A percentile compares a stretch with the other conserved stretches of the same genome.
Evolutionary conservation across 23 red algal species (phyloP).

Genomic region (Gracilaria caudata): DNA sequence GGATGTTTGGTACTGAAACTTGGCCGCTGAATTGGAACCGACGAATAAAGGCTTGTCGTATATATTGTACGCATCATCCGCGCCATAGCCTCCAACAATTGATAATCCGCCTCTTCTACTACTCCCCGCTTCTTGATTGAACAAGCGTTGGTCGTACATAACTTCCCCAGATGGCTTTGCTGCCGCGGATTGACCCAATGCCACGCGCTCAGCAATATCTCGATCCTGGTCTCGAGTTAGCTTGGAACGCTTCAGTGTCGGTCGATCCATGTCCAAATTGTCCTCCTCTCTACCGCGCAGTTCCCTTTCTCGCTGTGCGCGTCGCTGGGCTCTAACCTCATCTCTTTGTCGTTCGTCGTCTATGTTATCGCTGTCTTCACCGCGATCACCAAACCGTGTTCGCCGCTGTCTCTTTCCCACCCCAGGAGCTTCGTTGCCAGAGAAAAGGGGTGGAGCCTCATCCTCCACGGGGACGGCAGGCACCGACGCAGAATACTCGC

Average conservation of each 20-base stretch:
- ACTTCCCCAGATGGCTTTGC: slow-evolving; percentile 61
- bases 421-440: neutral
- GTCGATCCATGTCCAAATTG: slow-evolving; percentile 40
- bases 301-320: slow-evolving; percentile 63
- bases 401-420: neutral
- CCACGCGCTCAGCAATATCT: slow-evolving; percentile 73
- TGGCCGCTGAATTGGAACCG: slow-evolving; percentile 47
- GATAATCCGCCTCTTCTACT: slow-evolving; percentile 18
- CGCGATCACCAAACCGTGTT: slow-evolving; percentile 44
- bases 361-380: neutral
- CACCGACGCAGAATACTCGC: neutral
- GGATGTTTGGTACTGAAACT: slow-evolving; percentile 35
- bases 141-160: slow-evolving; percentile 85
- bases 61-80: slow-evolving; percentile 83
- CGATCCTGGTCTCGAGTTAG: slow-evolving; percentile 74
- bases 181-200: slow-evolving; percentile 54
- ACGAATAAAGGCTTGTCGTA: slow-evolving; percentile 84
- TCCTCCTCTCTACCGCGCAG: slow-evolving; percentile 37
- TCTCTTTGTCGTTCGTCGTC: slow-evolving; percentile 39
- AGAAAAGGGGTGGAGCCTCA: slow-evolving; percentile 25
- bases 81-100: slow-evolving; percentile 76
- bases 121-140: slow-evolving; percentile 59
- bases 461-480: slow-evolving; percentile 35
- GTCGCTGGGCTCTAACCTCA: slow-evolving; percentile 61
- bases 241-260: slow-evolving; percentile 59